Percentiles rank a stretch among this genome's conserved stretches.
Evolutionary conservation across 306 rosid genomes (phyloP).

Genomic region (Lupinus albus): DNA sequence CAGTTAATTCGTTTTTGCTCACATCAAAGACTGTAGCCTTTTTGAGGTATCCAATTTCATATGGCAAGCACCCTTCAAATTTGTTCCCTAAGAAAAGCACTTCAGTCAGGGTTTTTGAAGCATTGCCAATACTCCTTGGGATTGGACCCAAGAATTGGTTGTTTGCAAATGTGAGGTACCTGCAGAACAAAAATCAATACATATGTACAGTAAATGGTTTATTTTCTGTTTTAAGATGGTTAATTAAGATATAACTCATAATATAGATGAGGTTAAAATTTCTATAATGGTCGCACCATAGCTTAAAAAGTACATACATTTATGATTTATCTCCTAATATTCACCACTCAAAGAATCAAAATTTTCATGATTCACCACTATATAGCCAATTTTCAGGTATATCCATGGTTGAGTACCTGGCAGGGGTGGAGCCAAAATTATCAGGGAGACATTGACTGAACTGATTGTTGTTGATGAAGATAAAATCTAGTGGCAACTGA

Average conservation of each 20-base stretch:
- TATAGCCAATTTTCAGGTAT: too few relatives aligned
- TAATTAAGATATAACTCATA: too few relatives aligned
- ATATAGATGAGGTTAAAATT: too few relatives aligned
- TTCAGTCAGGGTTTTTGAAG: conserved; percentile 52
- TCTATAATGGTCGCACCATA: too few relatives aligned
- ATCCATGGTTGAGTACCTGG: conserved; percentile 27
- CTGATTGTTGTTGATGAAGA: conserved; percentile 71
- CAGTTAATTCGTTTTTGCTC: conserved; percentile 50
- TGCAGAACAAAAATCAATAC: too few relatives aligned
- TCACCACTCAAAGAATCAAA: too few relatives aligned
- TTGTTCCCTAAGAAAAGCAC: conserved; percentile 65
- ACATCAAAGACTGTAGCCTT: conserved; percentile 61
- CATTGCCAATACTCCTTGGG: conserved; percentile 63
- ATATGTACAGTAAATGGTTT: too few relatives aligned
- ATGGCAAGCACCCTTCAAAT: conserved; percentile 66
- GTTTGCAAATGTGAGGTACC: conserved; percentile 69
- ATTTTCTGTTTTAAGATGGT: too few relatives aligned
- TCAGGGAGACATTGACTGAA: conserved; percentile 46
- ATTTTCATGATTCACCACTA: too few relatives aligned
- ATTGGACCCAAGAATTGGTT: conserved; percentile 59
- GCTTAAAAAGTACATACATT: too few relatives aligned
- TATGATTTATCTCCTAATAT: too few relatives aligned
- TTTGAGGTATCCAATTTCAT: conserved; percentile 61
- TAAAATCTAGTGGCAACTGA: conserved; percentile 49
- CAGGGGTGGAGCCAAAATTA: conserved; percentile 62